Evolutionary conservation across 1,284 basidiomycete genomes (phyloP).

Genomic region (Pseudozyma thailandica): DNA sequence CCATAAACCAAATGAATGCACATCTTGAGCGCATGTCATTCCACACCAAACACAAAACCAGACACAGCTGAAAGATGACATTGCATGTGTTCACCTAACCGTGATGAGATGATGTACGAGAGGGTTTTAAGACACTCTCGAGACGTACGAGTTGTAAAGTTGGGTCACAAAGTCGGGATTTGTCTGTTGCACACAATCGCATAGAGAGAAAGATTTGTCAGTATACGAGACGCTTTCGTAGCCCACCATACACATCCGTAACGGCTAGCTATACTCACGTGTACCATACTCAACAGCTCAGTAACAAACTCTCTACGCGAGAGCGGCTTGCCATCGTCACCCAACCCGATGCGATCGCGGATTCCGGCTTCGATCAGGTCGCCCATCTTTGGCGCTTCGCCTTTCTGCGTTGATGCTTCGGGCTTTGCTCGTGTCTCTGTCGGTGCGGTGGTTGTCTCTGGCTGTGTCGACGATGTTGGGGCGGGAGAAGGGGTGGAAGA

Average conservation of each 20-base stretch:
- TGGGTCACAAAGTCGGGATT: constrained; percentile 57
- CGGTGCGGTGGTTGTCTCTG: not conserved
- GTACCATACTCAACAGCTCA: constrained; percentile 76
- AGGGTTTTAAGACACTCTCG: constrained; percentile 6
- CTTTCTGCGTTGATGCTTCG: constrained; percentile 11
- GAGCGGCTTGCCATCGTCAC: constrained; percentile 67
- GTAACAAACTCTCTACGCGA: constrained; percentile 76
- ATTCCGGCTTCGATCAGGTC: constrained; percentile 67
- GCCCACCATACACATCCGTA: too few species aligned
- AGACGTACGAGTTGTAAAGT: constrained; percentile 51
- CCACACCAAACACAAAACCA: too few species aligned
- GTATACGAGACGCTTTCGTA: too few species aligned
- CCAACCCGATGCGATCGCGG: constrained; percentile 67
- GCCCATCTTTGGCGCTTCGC: constrained; percentile 69
- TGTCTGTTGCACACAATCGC: constrained; percentile 46
- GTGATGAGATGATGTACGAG: too few species aligned
- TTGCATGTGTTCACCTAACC: too few species aligned
- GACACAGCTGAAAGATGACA: too few species aligned
- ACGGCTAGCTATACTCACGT: too few species aligned
- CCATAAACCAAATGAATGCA: not conserved
- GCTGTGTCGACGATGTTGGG: not conserved
- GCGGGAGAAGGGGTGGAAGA: not conserved
- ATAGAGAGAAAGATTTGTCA: too few species aligned
- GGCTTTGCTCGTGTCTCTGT: constrained; percentile 1
- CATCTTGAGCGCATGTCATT: too few species aligned